Percentiles rank a stretch among this genome's conserved stretches.
phyloP scores from a whole-genome alignment of 768 basidiomycete genomes.

The Ramaria sp. region DNA sequence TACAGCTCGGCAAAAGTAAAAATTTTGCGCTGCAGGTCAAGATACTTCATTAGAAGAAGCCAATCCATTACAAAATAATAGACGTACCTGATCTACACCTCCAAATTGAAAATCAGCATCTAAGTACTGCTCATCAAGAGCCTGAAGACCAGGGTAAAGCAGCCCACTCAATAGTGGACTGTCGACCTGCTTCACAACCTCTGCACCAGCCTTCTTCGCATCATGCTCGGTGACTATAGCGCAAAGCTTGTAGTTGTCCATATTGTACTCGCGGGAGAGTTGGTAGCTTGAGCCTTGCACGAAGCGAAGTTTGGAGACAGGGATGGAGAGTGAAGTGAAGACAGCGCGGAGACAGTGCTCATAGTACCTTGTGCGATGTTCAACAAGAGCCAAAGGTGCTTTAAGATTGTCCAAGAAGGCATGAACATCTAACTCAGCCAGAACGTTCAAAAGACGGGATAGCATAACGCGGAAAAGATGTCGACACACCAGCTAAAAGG shows the following conservation, averaged over 20 bases:
- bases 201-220: slow-evolving; percentile 96
- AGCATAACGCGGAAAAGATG: slow-evolving; percentile 7
- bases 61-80: background rate
- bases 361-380: slow-evolving; percentile 85
- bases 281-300: slow-evolving; percentile 91
- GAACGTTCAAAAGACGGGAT: background rate
- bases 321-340: slow-evolving; percentile 83
- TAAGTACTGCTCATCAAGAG: slow-evolving; percentile 95
- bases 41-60: background rate
- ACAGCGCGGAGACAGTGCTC: slow-evolving; percentile 69
- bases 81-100: slow-evolving; percentile 84
- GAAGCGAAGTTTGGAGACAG: slow-evolving; percentile 72
- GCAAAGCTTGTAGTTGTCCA: slow-evolving; percentile 89
- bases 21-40: slow-evolving; percentile 68
- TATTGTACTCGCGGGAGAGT: slow-evolving; percentile 79
- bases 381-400: slow-evolving; percentile 86
- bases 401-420: slow-evolving; percentile 98
- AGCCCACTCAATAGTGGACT: slow-evolving; percentile 84
- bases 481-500: slow-evolving; percentile 55
- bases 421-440: slow-evolving; percentile 57
- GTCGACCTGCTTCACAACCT: slow-evolving; percentile 96
- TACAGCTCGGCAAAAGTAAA: slow-evolving; percentile 97
- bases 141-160: slow-evolving; percentile 93
- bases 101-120: slow-evolving; percentile 97
- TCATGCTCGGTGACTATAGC: slow-evolving; percentile 93